Conservation (phyloP, 306 rosid genomes). For the Vicia sativa region DNA sequence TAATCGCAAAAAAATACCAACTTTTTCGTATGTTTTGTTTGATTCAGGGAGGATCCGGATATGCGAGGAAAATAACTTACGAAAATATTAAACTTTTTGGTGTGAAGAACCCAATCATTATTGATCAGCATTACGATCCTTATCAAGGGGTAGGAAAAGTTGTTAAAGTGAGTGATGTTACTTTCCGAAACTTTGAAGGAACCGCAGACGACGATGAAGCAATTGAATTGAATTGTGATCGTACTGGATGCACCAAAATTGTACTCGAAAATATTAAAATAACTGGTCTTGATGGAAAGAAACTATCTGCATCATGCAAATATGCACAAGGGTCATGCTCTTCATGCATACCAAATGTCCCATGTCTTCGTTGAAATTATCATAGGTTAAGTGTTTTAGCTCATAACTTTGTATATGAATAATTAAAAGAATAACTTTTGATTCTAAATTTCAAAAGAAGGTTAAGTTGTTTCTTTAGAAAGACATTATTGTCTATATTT, state of each 20-base stretch:
- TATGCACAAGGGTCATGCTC: too few relatives aligned
- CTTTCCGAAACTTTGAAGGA: background rate
- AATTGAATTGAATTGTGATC: background rate
- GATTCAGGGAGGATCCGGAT: background rate
- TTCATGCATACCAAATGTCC: too few relatives aligned
- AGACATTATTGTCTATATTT: too few relatives aligned
- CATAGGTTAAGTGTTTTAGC: too few relatives aligned
- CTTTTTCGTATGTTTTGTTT: too few relatives aligned
- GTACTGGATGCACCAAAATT: background rate
- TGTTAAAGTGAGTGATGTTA: slow-evolving; percentile 45
- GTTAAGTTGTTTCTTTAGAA: too few relatives aligned
- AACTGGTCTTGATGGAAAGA: background rate
- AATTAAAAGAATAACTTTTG: too few relatives aligned
- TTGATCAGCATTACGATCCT: slow-evolving; percentile 40
- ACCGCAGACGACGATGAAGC: background rate
- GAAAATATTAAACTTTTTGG: slow-evolving; percentile 35
- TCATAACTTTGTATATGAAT: too few relatives aligned
- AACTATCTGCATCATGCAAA: background rate
- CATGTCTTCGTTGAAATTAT: background rate
- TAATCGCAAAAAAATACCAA: too few relatives aligned
- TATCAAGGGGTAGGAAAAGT: background rate
- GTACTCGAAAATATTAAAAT: background rate
- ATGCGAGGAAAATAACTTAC: too few relatives aligned
- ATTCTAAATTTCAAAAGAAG: too few relatives aligned
- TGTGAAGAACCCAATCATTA: slow-evolving; percentile 43